These are phyloP conservation scores for Astrephomene gubernaculifera DNA, from an alignment of 139 green algal species.

Conservation along the genomic window DNA sequence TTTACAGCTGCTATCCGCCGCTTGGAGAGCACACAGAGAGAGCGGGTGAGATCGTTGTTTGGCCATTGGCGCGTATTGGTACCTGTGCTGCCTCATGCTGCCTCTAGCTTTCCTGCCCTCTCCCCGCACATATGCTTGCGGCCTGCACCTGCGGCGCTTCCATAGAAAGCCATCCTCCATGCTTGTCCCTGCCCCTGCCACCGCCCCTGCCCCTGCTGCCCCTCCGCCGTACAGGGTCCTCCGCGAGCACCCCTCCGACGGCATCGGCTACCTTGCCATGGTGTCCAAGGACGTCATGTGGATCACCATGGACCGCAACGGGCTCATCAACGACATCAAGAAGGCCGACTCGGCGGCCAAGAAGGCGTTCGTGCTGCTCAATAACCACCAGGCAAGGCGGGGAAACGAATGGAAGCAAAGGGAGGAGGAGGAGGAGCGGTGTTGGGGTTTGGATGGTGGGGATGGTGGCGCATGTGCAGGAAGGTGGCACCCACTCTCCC, in stretches of 20 bases:
- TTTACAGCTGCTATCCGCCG: too few relatives aligned
- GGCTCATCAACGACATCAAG: conserved; percentile 29
- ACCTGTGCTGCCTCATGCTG: too few relatives aligned
- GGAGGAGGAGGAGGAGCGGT: background rate
- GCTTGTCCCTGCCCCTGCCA: background rate
- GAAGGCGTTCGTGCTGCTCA: conserved; percentile 19
- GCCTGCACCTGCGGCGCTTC: background rate
- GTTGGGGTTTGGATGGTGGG: background rate
- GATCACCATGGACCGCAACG: conserved; percentile 43
- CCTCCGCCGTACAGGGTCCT: background rate
- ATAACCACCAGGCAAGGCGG: conserved; percentile 19
- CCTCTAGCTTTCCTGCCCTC: too few relatives aligned
- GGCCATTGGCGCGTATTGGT: too few relatives aligned
- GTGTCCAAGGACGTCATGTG: conserved; percentile 43
- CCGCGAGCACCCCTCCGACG: background rate
- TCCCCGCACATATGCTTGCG: too few relatives aligned
- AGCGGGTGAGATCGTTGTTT: too few relatives aligned
- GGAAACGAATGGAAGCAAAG: background rate
- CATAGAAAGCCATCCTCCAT: background rate
- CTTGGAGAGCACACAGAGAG: too few relatives aligned
- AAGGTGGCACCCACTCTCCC: background rate
- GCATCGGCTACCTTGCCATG: conserved; percentile 37
- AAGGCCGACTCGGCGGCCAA: background rate
- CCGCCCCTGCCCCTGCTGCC: background rate
- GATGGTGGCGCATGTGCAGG: background rate